phyloP scores from a whole-genome alignment of 129 eudicot genomes.

The Chrysanthemum makinoi region DNA sequence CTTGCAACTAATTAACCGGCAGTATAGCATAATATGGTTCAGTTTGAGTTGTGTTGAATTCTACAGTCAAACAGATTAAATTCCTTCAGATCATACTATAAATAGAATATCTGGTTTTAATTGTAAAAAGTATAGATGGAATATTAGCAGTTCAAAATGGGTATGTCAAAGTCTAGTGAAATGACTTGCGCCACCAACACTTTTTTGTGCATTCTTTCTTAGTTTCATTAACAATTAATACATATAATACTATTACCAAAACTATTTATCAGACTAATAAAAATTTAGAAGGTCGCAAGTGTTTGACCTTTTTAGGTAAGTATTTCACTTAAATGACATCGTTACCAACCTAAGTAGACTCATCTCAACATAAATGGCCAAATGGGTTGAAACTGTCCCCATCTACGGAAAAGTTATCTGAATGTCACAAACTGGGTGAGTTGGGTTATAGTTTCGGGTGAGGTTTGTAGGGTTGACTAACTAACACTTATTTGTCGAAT shows the following conservation, averaged over 20 bases:
- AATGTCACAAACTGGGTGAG: neutral
- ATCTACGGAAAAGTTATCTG: neutral
- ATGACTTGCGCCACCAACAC: neutral
- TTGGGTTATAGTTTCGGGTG: neutral
- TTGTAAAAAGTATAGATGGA: neutral
- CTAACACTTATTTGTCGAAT: neutral
- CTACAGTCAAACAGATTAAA: conserved; percentile 2
- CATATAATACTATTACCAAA: neutral
- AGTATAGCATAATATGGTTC: conserved; percentile 7
- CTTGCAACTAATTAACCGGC: conserved; percentile 30
- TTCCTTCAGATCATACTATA: neutral
- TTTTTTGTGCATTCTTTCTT: neutral
- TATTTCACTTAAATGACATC: neutral
- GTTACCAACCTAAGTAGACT: neutral
- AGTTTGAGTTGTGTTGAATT: conserved; percentile 5
- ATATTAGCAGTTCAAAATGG: neutral
- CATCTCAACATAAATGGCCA: neutral
- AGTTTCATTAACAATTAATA: neutral
- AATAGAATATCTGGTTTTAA: neutral
- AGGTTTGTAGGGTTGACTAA: too few relatives aligned
- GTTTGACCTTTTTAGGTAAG: neutral
- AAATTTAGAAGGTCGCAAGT: neutral
- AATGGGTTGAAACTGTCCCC: neutral
- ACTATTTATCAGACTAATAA: neutral
- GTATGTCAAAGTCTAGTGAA: neutral